Evolutionary conservation across 257 asterid species (phyloP).

Genomic region (Lycium ferocissimum): DNA sequence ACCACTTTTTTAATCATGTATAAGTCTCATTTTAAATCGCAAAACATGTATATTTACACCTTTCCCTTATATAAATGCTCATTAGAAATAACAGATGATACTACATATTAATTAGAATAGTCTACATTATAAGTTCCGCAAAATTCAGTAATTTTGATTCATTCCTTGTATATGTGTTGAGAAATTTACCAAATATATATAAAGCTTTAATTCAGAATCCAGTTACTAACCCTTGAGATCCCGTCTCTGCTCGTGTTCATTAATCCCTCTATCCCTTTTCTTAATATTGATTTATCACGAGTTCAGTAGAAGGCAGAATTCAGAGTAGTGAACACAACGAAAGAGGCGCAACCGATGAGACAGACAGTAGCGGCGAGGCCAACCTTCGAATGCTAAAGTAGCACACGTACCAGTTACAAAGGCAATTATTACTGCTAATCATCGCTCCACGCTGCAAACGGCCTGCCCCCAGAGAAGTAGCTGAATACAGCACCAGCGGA

Average conservation of each 20-base stretch:
- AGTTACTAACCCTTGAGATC: too few species aligned
- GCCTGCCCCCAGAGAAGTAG: background rate
- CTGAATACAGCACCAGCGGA: conserved; percentile 29
- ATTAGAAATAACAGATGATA: too few species aligned
- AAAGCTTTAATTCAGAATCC: too few species aligned
- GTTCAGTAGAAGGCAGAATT: background rate
- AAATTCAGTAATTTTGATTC: background rate
- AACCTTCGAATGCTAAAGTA: conserved; percentile 19
- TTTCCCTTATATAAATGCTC: too few species aligned
- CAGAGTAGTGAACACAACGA: background rate
- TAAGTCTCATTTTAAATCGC: too few species aligned
- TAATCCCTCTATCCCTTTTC: background rate
- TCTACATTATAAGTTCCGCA: background rate
- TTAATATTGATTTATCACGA: background rate
- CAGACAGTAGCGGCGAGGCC: background rate
- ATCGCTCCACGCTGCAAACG: background rate
- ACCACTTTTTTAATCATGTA: too few species aligned
- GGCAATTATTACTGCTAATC: conserved; percentile 25
- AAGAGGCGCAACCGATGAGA: background rate
- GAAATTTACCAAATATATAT: too few species aligned
- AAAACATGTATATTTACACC: too few species aligned
- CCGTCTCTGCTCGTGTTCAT: too few species aligned
- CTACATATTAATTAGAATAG: too few species aligned
- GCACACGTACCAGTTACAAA: conserved; percentile 30
- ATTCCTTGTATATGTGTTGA: too few species aligned